A percentile compares a stretch with the other conserved stretches of the same genome.
phyloP scores from a whole-genome alignment of 306 rosid genomes.

The Quercus suber region DNA sequence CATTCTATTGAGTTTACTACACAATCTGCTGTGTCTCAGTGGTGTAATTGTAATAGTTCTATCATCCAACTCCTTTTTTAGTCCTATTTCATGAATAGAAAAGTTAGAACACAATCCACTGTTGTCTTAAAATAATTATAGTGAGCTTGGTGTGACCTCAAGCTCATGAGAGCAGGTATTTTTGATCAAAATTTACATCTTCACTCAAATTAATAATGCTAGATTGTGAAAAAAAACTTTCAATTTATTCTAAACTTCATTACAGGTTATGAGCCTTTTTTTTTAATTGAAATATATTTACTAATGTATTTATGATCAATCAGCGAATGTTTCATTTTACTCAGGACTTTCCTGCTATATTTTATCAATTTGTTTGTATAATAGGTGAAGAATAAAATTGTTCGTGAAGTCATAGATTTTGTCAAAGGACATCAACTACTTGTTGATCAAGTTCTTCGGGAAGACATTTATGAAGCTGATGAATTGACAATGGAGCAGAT shows the following conservation, averaged over 20 bases:
- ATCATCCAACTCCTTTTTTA: not conserved
- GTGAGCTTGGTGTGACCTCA: not conserved
- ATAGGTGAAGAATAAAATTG: conserved; percentile 90
- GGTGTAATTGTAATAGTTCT: not conserved
- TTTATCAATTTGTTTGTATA: conserved; percentile 4
- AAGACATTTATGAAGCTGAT: conserved; percentile 71
- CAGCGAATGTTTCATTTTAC: not conserved
- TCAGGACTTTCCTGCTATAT: not conserved
- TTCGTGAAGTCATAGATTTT: conserved; percentile 85
- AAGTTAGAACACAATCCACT: not conserved
- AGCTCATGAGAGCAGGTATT: not conserved
- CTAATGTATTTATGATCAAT: not conserved
- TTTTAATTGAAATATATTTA: not conserved
- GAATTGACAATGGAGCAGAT: conserved; percentile 81
- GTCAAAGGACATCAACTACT: conserved; percentile 81
- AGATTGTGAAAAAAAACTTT: no score
- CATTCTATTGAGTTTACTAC: not conserved
- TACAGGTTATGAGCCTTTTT: no score
- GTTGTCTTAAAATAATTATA: not conserved
- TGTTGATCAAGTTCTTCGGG: conserved; percentile 69
- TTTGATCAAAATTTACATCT: not conserved
- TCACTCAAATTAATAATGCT: no score
- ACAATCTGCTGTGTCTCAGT: not conserved
- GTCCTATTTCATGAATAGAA: not conserved
- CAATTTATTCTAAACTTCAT: no score